Base-by-base conservation (phyloP, 495 filamentous ascomycete genomes). In the Tuber indicum region DNA sequence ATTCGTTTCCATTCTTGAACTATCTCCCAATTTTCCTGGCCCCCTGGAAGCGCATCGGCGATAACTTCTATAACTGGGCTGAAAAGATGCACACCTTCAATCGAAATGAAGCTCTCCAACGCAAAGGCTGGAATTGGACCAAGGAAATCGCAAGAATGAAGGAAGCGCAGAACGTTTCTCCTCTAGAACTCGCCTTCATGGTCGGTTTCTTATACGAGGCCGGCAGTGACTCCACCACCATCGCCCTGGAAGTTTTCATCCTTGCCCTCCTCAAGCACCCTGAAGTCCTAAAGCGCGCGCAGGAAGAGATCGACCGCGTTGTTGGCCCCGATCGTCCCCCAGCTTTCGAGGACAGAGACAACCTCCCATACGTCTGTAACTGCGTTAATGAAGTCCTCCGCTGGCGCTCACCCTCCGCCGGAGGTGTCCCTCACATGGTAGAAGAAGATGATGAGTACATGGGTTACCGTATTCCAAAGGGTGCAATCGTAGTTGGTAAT, bases 181-280 rank as follows among this genome's bases (percentile, higher is more conserved):
- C 58, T 19, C 58, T 66, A 17, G 58, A 66, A 66, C 58, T 66
- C 9, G 81, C 80, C 9, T 87, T 87, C 78, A 84, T 87, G 26
- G 86, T 89, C 7, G 86, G 85, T n/a, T 86, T 86, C 0, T 78
- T 91, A 0, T 87, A 90, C 47, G 85, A 87, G 41, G 90, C 87
- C 16, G 90, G 89, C 8, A 87, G 88, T 36, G 90, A 91, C 78
- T 91, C 89, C 78, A 85, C 85, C 32, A 84, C 87, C 19, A 83
- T 81, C 72, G 85, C 84, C 10, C 32, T 84, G 32, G n/a, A 74
- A 12, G 47, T 79, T 1, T 80, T 82, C 26, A 81, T 84, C 74
- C 74, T 83, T 9, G 58, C 75, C 66, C 78, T 85, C 72, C 75
- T 78, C 21, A 46, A 81, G 8, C 72, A 84, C 62, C 85, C 85